Percentiles rank a stretch among this genome's conserved stretches.
phyloP scores from a whole-genome alignment of 2,329 filamentous ascomycete genomes.

The Claviceps spartinae region DNA sequence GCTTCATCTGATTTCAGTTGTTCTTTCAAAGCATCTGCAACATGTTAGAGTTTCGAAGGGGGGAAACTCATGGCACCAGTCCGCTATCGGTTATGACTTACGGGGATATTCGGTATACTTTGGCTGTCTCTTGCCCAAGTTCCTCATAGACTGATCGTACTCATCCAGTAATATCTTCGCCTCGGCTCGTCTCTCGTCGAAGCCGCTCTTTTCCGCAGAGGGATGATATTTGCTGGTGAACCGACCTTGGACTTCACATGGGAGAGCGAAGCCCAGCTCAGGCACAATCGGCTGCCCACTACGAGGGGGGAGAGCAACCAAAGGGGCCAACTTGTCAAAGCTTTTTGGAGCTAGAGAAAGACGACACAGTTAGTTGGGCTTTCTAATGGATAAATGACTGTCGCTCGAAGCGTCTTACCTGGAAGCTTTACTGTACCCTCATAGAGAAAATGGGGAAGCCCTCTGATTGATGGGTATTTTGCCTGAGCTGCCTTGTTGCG shows the following conservation, averaged over 20 bases:
- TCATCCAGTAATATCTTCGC: conserved; percentile 26
- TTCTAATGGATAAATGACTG: too few species aligned
- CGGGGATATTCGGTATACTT: conserved; percentile 34
- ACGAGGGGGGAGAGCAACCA: conserved; percentile 27
- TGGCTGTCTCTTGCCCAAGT: conserved; percentile 27
- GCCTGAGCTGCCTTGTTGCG: conserved; percentile 23
- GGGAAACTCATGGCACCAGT: neutral
- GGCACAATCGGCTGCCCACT: conserved; percentile 26
- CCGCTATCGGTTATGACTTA: conserved; percentile 9
- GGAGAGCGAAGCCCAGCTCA: conserved; percentile 24
- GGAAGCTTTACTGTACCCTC: conserved; percentile 27
- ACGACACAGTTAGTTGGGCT: neutral
- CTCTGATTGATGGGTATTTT: conserved; percentile 25
- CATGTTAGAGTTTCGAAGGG: neutral
- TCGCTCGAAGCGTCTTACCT: conserved; percentile 8
- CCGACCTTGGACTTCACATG: conserved; percentile 30
- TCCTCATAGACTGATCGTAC: conserved; percentile 28
- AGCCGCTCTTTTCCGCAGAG: conserved; percentile 23
- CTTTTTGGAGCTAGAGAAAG: conserved; percentile 23
- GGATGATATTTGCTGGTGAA: conserved; percentile 29
- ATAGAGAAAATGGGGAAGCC: conserved; percentile 24
- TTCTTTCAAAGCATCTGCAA: conserved; percentile 28
- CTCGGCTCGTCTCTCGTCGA: conserved; percentile 28
- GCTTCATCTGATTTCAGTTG: conserved; percentile 33
- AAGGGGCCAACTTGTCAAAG: conserved; percentile 30